Evolutionary conservation across 306 rosid species (phyloP), one percentile per base, ranked within the genome.

Genomic region (Cicer pinnatifidum): DNA sequence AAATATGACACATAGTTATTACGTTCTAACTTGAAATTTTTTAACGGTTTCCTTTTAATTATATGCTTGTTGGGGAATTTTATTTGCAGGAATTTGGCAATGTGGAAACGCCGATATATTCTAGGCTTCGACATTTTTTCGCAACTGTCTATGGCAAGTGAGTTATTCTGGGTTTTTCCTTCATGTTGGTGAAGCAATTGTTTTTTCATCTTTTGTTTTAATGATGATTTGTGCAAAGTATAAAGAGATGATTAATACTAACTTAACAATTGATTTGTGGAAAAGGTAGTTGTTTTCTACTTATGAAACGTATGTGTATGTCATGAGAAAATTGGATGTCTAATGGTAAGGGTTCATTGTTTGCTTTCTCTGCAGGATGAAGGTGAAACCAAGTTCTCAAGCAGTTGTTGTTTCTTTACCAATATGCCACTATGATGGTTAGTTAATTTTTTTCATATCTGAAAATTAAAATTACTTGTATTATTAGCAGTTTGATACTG

Each of bases 361-460:
- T 41, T 61, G 72, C 56, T 79, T 56, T 77, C 67, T 79, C 63
- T 44, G 65, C 84, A 91, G 98, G 88, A 89, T 93, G 98, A 90
- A 87, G 81, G 94, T 93, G 82, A 88, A 88, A 82, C 71, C 96
- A n/a, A 52, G 71, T 67, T 66, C 53, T 10, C 89, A 86, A 75
- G 90, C 96, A 6, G 88, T 86, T 79, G 88, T 91, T 78, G 85
- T 93, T 80, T 88, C 96, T 23, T 1, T 91, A 59, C 96, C 98
- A 50, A 82, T 88, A 81, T 89, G 93, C 83, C 96, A 93, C 78
- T 89, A 91, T 77, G 96, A 93, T 40, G 97, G 97, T 93, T 57
- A 84, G 92, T 78, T 77, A 59, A 44, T 17, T 9, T 6, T 41
- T 43, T 40, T 65, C 16, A 43, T 19, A 11, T 65, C 19, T 65